Percentiles rank a stretch among this genome's conserved stretches.
phyloP scores from a whole-genome alignment of 73 alveolate species.

The Tetrahymena thermophila region DNA sequence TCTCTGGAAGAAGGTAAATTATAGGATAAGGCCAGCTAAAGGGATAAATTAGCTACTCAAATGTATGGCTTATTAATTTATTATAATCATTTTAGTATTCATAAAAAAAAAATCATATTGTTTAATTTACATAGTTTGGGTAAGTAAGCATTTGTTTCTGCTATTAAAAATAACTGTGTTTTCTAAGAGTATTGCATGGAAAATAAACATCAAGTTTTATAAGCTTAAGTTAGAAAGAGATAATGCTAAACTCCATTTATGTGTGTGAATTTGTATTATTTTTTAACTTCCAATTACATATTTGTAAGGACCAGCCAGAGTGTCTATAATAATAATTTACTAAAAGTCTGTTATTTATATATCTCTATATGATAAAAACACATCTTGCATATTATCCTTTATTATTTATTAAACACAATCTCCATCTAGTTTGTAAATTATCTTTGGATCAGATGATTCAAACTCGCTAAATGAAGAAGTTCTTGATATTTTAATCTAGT shows the following conservation, averaged over 20 bases:
- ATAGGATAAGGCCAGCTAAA: slow-evolving; percentile 15
- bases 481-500: slow-evolving; percentile 31
- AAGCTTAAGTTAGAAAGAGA: slow-evolving; percentile 1
- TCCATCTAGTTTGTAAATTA: slow-evolving; percentile 27
- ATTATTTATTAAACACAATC: slow-evolving; percentile 2
- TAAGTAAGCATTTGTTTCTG: not conserved
- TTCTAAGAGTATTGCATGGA: slow-evolving; percentile 10
- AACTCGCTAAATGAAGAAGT: not conserved
- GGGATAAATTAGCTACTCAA: slow-evolving; percentile 16
- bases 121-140: not conserved
- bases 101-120: not conserved
- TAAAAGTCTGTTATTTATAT: not conserved
- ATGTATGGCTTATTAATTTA: slow-evolving; percentile 9
- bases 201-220: slow-evolving; percentile 4
- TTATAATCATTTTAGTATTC: not conserved
- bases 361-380: not conserved
- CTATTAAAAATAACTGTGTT: slow-evolving; percentile 4
- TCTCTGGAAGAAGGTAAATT: slow-evolving; percentile 25
- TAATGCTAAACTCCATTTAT: slow-evolving; percentile 34
- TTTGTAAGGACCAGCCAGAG: slow-evolving; percentile 21
- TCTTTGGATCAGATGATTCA: slow-evolving; percentile 4
- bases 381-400: not conserved
- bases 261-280: not conserved
- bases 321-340: not conserved
- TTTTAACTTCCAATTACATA: not conserved